Evolutionary conservation across 2,329 filamentous ascomycete species (phyloP).

Genomic region (Apiospora sp.): DNA sequence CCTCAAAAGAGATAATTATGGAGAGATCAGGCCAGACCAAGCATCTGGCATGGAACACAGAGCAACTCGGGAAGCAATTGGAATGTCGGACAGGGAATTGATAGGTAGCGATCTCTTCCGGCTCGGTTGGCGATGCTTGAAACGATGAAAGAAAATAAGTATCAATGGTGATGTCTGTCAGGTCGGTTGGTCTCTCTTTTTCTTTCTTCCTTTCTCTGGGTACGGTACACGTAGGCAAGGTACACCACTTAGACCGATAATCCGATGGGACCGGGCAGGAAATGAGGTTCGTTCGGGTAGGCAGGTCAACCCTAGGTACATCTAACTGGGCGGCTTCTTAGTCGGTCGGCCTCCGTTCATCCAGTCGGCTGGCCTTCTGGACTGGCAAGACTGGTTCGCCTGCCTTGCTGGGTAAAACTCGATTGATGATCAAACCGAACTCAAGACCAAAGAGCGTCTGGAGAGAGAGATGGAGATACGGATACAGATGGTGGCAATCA

Average conservation of each 20-base stretch:
- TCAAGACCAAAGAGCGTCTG: neutral
- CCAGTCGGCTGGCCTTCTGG: neutral
- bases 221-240: neutral
- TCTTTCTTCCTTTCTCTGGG: neutral
- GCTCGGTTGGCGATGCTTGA: constrained; percentile 1
- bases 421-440: neutral
- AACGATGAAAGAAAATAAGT: constrained; percentile 3
- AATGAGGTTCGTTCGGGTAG: constrained; percentile 4
- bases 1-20: neutral
- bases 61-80: neutral
- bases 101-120: neutral
- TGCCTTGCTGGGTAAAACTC: constrained; percentile 30
- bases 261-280: constrained; percentile 1
- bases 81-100: neutral
- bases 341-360: neutral
- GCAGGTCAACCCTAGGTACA: neutral
- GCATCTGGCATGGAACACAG: neutral
- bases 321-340: constrained; percentile 5
- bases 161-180: neutral
- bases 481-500: neutral
- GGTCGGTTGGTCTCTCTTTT: neutral
- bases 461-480: neutral
- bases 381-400: constrained; percentile 13
- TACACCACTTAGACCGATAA: constrained; percentile 8
- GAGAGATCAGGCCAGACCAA: constrained; percentile 1